Percentiles rank a stretch among this genome's conserved stretches.
Evolutionary conservation across 805 yeast species (phyloP).

Genomic region (Candida boidinii): DNA sequence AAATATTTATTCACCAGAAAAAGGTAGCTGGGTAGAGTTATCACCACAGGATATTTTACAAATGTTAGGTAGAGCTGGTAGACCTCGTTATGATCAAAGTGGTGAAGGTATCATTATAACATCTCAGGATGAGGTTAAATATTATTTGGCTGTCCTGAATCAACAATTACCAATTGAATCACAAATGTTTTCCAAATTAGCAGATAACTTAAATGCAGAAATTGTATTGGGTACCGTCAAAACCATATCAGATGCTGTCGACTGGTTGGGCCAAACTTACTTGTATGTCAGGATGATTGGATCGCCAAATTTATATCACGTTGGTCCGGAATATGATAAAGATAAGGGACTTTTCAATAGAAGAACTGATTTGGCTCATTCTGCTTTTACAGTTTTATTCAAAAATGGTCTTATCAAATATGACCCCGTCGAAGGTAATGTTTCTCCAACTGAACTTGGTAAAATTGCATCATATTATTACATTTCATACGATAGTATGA

Average conservation of each 20-base stretch:
- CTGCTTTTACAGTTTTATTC: slow-evolving; percentile 58
- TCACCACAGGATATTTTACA: slow-evolving; percentile 93
- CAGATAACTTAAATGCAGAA: slow-evolving; percentile 82
- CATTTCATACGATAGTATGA: slow-evolving; percentile 67
- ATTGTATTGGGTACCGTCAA: slow-evolving; percentile 63
- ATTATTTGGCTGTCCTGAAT: slow-evolving; percentile 82
- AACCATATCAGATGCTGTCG: slow-evolving; percentile 54
- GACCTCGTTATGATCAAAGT: slow-evolving; percentile 86
- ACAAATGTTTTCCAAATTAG: slow-evolving; percentile 60
- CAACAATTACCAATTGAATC: slow-evolving; percentile 92
- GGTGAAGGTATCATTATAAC: slow-evolving; percentile 96
- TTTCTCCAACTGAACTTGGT: slow-evolving; percentile 64
- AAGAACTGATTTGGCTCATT: slow-evolving; percentile 62
- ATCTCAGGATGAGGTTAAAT: slow-evolving; percentile 74
- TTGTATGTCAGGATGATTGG: slow-evolving; percentile 69
- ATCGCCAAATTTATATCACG: slow-evolving; percentile 68
- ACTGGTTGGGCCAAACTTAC: slow-evolving; percentile 78
- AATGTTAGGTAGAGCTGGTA: slow-evolving; percentile 97
- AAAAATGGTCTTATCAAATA: slow-evolving; percentile 54
- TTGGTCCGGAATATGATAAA: slow-evolving; percentile 52
- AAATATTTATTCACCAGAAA: slow-evolving; percentile 85
- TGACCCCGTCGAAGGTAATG: slow-evolving; percentile 37
- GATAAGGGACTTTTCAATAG: slow-evolving; percentile 42
- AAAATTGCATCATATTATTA: slow-evolving; percentile 81
- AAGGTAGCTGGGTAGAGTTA: slow-evolving; percentile 83